Percentiles rank a stretch among this genome's conserved stretches.
phyloP scores from a whole-genome alignment of 331 rosid species.

The Malus hybrid region DNA sequence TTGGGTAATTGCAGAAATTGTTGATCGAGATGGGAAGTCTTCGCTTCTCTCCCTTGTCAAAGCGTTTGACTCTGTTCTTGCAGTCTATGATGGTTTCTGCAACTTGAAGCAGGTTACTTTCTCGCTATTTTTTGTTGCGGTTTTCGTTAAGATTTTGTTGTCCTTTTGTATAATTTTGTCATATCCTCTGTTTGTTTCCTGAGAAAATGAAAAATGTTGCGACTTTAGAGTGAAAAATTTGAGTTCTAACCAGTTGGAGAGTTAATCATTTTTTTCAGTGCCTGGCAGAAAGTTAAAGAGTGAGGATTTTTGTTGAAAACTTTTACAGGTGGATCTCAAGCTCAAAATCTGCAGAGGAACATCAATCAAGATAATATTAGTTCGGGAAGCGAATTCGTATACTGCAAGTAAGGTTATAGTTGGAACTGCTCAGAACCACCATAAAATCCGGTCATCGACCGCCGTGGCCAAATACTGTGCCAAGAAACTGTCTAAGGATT shows the following conservation, averaged over 20 bases:
- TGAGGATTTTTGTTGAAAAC: conserved; percentile 2
- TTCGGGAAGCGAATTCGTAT: conserved; percentile 67
- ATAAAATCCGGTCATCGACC: conserved; percentile 58
- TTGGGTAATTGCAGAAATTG: conserved; percentile 43
- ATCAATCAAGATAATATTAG: conserved; percentile 58
- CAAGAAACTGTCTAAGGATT: conserved; percentile 49
- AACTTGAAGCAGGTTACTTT: conserved; percentile 74
- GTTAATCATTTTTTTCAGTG: background rate
- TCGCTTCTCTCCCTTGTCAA: conserved; percentile 79
- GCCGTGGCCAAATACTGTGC: conserved; percentile 89
- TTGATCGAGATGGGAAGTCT: conserved; percentile 72
- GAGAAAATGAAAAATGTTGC: background rate
- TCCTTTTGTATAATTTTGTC: background rate
- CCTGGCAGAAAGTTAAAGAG: background rate
- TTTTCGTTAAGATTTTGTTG: background rate
- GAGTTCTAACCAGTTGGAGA: background rate
- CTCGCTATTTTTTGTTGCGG: background rate
- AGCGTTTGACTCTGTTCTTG: conserved; percentile 89
- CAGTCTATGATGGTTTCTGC: conserved; percentile 93
- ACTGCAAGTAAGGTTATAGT: conserved; percentile 64
- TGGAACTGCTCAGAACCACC: conserved; percentile 56
- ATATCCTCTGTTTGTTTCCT: conserved; percentile 3
- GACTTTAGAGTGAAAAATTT: background rate
- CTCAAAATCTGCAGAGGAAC: conserved; percentile 84
- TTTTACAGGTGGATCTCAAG: conserved; percentile 79